phyloP scores from a whole-genome alignment of 768 basidiomycete species.

The Crassisporium funariophilum region DNA sequence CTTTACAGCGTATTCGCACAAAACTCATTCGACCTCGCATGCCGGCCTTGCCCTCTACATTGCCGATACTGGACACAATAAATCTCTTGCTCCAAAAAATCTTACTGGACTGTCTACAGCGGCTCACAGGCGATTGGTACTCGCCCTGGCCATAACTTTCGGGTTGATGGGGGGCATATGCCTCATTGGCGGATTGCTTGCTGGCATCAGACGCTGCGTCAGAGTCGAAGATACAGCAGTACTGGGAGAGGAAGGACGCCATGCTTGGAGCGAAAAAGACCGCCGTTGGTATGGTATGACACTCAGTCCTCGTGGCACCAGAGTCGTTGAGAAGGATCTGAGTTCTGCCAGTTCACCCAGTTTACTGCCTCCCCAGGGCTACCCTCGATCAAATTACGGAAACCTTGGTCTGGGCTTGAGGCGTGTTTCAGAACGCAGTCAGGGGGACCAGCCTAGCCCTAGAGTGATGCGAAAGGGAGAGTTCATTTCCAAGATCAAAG shows the following conservation, averaged over 20 bases:
- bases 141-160: slow-evolving; percentile 65
- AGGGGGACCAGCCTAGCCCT: slow-evolving; percentile 37
- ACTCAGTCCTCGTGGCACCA: slow-evolving; percentile 29
- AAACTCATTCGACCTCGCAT: slow-evolving; percentile 74
- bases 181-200: slow-evolving; percentile 54
- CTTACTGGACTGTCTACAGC: slow-evolving; percentile 39
- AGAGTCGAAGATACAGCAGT: slow-evolving; percentile 62
- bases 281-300: slow-evolving; percentile 68
- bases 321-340: slow-evolving; percentile 17
- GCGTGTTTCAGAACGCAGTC: slow-evolving; percentile 48
- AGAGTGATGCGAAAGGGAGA: slow-evolving; percentile 71
- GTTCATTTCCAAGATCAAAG: slow-evolving; percentile 63
- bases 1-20: slow-evolving; percentile 67
- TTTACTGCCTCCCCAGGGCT: slow-evolving; percentile 4
- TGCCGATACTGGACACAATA: slow-evolving; percentile 33
- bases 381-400: slow-evolving; percentile 27
- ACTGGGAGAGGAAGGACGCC: slow-evolving; percentile 58
- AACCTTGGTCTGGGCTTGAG: slow-evolving; percentile 50
- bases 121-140: slow-evolving; percentile 49
- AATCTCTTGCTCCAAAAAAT: slow-evolving; percentile 36
- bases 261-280: slow-evolving; percentile 64
- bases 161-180: slow-evolving; percentile 63
- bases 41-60: slow-evolving; percentile 55
- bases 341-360: slow-evolving; percentile 5
- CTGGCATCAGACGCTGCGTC: slow-evolving; percentile 55